Percentiles rank a stretch among this genome's conserved stretches.
These are phyloP conservation scores for Beauveria australis DNA, from an alignment of 2,329 filamentous ascomycete genomes.

Conservation along the genomic window DNA sequence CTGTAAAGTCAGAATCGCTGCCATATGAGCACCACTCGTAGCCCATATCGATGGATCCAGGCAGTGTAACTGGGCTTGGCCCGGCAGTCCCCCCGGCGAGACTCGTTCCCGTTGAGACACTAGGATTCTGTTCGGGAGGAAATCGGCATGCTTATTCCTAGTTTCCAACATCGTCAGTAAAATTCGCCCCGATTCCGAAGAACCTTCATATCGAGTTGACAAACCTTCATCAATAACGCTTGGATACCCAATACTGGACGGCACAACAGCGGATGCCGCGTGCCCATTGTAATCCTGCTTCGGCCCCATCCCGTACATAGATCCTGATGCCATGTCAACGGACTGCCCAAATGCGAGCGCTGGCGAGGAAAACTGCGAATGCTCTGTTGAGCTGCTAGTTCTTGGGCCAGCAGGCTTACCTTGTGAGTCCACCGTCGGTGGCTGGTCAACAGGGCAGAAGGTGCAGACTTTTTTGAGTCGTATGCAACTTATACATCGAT, in stretches of 20 bases:
- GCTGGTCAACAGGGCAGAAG: conserved; percentile 76
- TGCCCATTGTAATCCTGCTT: neutral
- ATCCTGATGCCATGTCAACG: conserved; percentile 22
- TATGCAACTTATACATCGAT: conserved; percentile 80
- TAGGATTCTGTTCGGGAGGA: neutral
- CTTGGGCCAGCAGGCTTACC: conserved; percentile 31
- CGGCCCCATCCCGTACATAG: neutral
- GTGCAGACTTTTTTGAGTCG: conserved; percentile 83
- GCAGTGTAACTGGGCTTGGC: neutral
- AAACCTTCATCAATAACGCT: neutral
- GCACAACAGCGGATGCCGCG: neutral
- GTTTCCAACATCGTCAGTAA: neutral
- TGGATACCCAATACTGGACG: neutral
- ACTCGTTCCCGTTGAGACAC: neutral
- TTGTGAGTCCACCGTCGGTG: conserved; percentile 37
- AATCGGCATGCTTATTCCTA: neutral
- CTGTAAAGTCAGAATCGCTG: neutral
- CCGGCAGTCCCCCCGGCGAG: neutral
- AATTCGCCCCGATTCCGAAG: neutral
- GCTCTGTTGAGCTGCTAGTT: conserved; percentile 29
- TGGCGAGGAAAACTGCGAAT: conserved; percentile 37
- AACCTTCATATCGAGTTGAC: neutral
- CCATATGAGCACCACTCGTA: neutral
- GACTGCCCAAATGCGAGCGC: conserved; percentile 30
- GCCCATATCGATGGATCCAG: neutral